Evolutionary conservation across 73 alveolate species (phyloP), one percentile per base, ranked within the genome.

Genomic region (Symbiodinium pilosum): DNA sequence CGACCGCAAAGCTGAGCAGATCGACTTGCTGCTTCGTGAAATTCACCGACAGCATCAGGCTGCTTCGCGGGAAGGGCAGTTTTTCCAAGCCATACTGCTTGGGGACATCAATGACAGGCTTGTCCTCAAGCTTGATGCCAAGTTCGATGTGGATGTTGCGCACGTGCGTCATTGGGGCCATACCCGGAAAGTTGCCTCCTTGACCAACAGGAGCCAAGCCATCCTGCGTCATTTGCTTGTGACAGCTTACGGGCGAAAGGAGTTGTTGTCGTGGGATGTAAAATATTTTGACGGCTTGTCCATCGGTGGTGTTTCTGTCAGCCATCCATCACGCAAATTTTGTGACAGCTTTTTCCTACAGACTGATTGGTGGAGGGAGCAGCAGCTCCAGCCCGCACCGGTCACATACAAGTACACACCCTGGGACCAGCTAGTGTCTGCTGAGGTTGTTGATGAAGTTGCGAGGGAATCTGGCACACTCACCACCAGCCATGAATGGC

Each of bases 331-430:
- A 51, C 39, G 16, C 81, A 59, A 21, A 32, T 91, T 71, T 69
- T 86, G 41, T 34, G 81, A 11, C 84, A 26, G 38, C 40, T 91
- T 91, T 24, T 68, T 71, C 83, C 38, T 91, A 81, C 97, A 91
- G 24, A 91, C 97, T 12, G 97, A 91, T 36, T 91, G 97, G 97
- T 91, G 97, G 97, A 71, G 69, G 32, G 69, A 91, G 68, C 34
- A 52, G 39, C 52, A 41, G 52, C 54, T 68, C 1, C 89, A 68
- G 30, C 97, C 97, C 34, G 87, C 75, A 4, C 97, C 97, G 21
- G 97, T 91, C 52, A 69, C 89, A n/a, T 91, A 91, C 88, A 91
- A 91, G 52, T 91, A 91, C 41, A 91, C 97, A 14, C 97, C 97
- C 1, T 91, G 97, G 97, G 97, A 91, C 47, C 97, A 91, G 84